Base-by-base conservation (phyloP, 768 basidiomycete species). In the Lanmaoa rubissima region DNA sequence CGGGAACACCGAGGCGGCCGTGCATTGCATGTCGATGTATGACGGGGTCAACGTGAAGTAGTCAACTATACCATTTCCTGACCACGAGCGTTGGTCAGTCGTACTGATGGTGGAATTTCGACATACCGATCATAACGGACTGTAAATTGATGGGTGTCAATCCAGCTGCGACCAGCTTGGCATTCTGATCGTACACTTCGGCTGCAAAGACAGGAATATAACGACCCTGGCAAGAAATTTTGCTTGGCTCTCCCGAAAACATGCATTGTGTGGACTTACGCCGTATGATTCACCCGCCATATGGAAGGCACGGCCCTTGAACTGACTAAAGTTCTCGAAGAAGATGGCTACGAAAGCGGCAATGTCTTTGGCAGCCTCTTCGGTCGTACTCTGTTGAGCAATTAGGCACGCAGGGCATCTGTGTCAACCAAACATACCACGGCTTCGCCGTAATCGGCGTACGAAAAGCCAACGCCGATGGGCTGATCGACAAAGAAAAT, bases 341-440 rank as follows among this genome's bases (percentile, higher is more conserved):
- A 90, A 90, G 52, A 90, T 82, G 4, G 80, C 74, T 0, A 90
- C 76, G 61, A 90, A 90, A 0, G 83, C 81, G 0, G 87, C 86
- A 5, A 90, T 82, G 61, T 90, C 87, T 50, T 80, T 76, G 0
- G 86, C 85, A 4, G 85, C 87, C 44, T 87, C 83, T 64, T 86
- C 82, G 0, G 86, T 83, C 3, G 81, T 87, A 47, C 79, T 76
- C 85, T 86, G 42, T 26, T 32, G 17, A 39, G 0, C 17, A 17
- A 10, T 48, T 28, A 47, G 39, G 36, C 6, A 50, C n/a, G 10
- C 26, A 47, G n/a, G 31, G 32, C 28, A 8, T 34, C 24, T 2
- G 4, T 53, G 54, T 35, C 44, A 53, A 55, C 45, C 53, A 40
- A 44, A 17, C 17, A 47, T 58, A 74, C 74, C 48, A 81, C 76